phyloP scores from a whole-genome alignment of 1,139 yeast species.

The Pichia sp. region DNA sequence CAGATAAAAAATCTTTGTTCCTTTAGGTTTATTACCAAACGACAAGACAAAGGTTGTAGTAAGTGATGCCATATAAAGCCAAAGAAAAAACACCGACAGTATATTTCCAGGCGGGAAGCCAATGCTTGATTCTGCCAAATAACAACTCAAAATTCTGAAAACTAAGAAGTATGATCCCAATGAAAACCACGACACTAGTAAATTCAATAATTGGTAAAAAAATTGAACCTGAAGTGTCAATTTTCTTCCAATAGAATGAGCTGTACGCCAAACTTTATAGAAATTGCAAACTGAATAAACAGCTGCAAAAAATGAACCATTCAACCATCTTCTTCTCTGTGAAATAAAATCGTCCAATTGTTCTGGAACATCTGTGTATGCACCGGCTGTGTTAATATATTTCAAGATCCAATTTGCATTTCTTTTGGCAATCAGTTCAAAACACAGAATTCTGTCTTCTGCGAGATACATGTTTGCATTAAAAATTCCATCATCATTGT shows the following conservation, averaged over 20 bases:
- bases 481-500: constrained; percentile 59
- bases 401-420: constrained; percentile 58
- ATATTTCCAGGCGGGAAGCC: constrained; percentile 59
- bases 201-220: constrained; percentile 59
- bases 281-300: constrained; percentile 69
- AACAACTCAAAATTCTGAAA: constrained; percentile 57
- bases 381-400: constrained; percentile 71
- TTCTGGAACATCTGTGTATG: constrained; percentile 83
- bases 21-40: constrained; percentile 92
- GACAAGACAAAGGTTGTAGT: constrained; percentile 87
- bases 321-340: constrained; percentile 81
- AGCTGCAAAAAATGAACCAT: constrained; percentile 82
- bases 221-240: constrained; percentile 64
- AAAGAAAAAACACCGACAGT: constrained; percentile 73
- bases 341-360: constrained; percentile 64
- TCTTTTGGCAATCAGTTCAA: constrained; percentile 73
- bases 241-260: constrained; percentile 60
- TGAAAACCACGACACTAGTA: constrained; percentile 76
- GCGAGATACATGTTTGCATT: constrained; percentile 81
- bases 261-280: constrained; percentile 64
- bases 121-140: constrained; percentile 47
- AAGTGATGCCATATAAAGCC: constrained; percentile 87
- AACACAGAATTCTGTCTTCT: constrained; percentile 78
- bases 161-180: constrained; percentile 73
- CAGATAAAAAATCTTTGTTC: constrained; percentile 77